Evolutionary conservation across 2,329 filamentous ascomycete genomes (phyloP), one percentile per base, ranked within the genome.

Genomic region (Aspergillus sp.): DNA sequence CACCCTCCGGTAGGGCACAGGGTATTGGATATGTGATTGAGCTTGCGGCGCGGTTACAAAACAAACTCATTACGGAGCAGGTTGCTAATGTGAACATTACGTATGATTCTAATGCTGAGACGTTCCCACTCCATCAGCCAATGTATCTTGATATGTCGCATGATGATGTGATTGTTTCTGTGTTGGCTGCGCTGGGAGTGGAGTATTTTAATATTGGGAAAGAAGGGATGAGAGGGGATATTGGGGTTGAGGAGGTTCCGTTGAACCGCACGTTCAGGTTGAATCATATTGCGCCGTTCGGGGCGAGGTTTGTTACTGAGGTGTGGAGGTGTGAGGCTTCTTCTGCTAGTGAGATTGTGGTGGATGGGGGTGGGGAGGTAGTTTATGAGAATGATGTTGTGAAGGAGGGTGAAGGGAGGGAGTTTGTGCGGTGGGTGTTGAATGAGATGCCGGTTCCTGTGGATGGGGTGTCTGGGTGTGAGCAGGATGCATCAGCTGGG

Each of bases 81-180:
- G 79, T 84, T 68, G 81, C 79, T 30, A 82, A 79, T 64, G 81
- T 86, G 62, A 84, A 85, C 75, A 76, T 76, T 59, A 80, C 78
- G 5, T 69, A 82, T 55, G 80, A 80, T 65, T 69, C 80, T 67
- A 83, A 83, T 67, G 62, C 72, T 1, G 63, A 63, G 0, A 72
- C 77, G 28, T 84, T 85, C 67, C 82, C 82, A 0, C 76, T 84
- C 1, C 72, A 74, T 48, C 77, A 79, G 58, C 77, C 77, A 2
- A 79, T 85, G 66, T 85, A 84, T 66, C 76, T 82, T 60, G 82
- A 85, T 66, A 83, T 84, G 72, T 78, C 76, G 10, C 82, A 84
- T 68, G 82, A 85, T 69, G 80, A 84, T 63, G 81, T 84, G 62
- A 80, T 85, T 63, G 69, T 84, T 58, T 80, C 78, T 4, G 76